Evolutionary conservation across 2,329 filamentous ascomycete species (phyloP), one percentile per base, ranked within the genome.

Genomic region (Pleoardoris graminearum): DNA sequence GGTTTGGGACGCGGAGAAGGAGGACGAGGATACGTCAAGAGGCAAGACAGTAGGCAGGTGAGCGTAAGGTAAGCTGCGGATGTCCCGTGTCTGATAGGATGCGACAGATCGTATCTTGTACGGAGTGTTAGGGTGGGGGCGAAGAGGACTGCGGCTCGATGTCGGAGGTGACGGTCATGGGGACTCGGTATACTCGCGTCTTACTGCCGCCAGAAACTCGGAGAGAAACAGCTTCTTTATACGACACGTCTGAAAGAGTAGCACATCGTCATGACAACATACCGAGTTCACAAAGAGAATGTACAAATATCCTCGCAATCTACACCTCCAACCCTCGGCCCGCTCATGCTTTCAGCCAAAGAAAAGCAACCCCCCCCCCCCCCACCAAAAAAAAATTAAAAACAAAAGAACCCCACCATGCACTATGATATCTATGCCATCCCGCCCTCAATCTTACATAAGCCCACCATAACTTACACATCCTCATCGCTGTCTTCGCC

Each of bases 401-500:
- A 39, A 38, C 22, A 46, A 17, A 16, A 17, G 8, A 48, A 44
- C 45, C 33, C 50, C 44, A 21, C 38, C 17, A 45, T 51, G 41
- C 48, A 44, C 48, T 39, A 46, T 48, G 39, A 37, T 35, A 16
- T 49, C 44, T 49, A 53, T 49, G 4, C 30, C 30, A 30, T 44
- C 29, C 37, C 11, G 14, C 30, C 29, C 17, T 23, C 32, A 47
- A 50, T 47, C 41, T 23, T 37, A 44, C 48, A 50, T 29, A 42
- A 42, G 32, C 43, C 37, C 41, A 54, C 17, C 19, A 29, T 49
- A 50, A 17, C 48, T 59, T 69, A 86, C 43, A 87, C 89, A 56
- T 97, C 93, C 68, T 97, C 91, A 60, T 97, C 93, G 61, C 91
- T 91, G 54, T 96, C 92, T 62, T 97, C 93, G 0, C 94, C 94